phyloP scores from a whole-genome alignment of 2,329 filamentous ascomycete genomes.

The Monosporascus sp. region DNA sequence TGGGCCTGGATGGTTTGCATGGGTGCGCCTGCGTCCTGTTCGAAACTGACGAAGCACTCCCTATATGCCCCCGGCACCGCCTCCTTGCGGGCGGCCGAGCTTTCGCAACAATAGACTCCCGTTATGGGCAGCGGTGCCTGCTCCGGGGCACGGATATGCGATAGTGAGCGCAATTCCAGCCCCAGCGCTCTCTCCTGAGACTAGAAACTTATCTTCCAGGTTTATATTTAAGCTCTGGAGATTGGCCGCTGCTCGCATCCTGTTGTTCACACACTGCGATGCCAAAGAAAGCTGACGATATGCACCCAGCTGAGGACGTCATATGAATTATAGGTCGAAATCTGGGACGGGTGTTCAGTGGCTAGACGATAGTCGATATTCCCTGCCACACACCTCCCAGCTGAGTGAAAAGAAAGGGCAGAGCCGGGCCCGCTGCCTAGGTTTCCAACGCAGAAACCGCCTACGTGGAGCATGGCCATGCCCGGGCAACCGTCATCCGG shows the following conservation, averaged over 20 bases:
- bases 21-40: constrained; percentile 22
- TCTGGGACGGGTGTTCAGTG: constrained; percentile 4
- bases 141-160: constrained; percentile 16
- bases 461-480: constrained; percentile 4
- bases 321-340: neutral
- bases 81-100: too few species aligned
- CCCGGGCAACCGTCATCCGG: neutral
- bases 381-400: constrained; percentile 3
- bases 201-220: constrained; percentile 17
- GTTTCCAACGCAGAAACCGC: constrained; percentile 3
- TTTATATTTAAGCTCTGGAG: constrained; percentile 1
- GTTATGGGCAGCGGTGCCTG: constrained; percentile 19
- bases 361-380: constrained; percentile 5
- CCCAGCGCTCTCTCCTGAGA: constrained; percentile 24
- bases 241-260: neutral
- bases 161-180: constrained; percentile 23
- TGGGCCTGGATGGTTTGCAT: constrained; percentile 17
- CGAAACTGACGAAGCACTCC: constrained; percentile 21
- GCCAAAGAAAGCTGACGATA: neutral
- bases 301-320: constrained; percentile 3
- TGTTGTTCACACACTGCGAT: too few species aligned
- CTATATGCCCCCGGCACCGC: constrained; percentile 24
- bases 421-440: neutral
- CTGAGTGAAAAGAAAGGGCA: neutral
- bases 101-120: constrained; percentile 5